A percentile compares a stretch with the other conserved stretches of the same genome.
phyloP scores from a whole-genome alignment of 2,329 filamentous ascomycete genomes.

The Phaeosphaeria sp. region DNA sequence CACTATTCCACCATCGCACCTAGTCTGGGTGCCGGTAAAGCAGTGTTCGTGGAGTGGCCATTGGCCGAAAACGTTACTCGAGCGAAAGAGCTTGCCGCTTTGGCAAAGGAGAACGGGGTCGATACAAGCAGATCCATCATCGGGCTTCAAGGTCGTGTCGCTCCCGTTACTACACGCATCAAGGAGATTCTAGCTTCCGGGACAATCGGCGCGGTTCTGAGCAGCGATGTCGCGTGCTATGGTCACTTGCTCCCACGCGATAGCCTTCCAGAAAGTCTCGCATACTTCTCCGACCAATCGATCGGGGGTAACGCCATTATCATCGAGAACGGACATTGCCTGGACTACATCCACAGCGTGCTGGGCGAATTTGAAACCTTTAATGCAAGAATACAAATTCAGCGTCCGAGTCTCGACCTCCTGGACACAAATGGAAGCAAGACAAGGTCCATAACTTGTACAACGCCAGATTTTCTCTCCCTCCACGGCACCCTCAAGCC shows the following conservation, averaged over 20 bases:
- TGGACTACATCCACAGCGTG: constrained; percentile 27
- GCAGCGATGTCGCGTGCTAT: constrained; percentile 21
- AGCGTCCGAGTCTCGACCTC: constrained; percentile 18
- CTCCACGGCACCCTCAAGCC: constrained; percentile 43
- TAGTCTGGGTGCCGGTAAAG: constrained; percentile 60
- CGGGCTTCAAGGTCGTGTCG: constrained; percentile 53
- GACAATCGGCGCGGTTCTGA: constrained; percentile 51
- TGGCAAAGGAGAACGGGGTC: background rate
- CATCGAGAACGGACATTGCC: constrained; percentile 27
- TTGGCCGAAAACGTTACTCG: constrained; percentile 46
- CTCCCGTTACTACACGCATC: constrained; percentile 48
- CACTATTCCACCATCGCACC: constrained; percentile 58
- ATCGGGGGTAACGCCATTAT: constrained; percentile 24
- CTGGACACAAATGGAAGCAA: constrained; percentile 5
- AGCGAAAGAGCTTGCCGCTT: constrained; percentile 49
- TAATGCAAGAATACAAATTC: constrained; percentile 23
- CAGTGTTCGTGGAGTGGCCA: constrained; percentile 62
- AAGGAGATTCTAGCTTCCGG: constrained; percentile 49
- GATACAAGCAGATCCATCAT: constrained; percentile 38
- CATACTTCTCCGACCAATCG: constrained; percentile 24
- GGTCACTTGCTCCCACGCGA: constrained; percentile 18
- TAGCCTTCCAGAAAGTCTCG: constrained; percentile 13
- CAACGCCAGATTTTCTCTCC: constrained; percentile 56
- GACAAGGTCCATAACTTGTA: constrained; percentile 27
- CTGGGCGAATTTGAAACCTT: constrained; percentile 22